phyloP scores from a whole-genome alignment of 225 moss, liverwort and hornwort species.

The Bryoerythrophyllum caledonicum region DNA sequence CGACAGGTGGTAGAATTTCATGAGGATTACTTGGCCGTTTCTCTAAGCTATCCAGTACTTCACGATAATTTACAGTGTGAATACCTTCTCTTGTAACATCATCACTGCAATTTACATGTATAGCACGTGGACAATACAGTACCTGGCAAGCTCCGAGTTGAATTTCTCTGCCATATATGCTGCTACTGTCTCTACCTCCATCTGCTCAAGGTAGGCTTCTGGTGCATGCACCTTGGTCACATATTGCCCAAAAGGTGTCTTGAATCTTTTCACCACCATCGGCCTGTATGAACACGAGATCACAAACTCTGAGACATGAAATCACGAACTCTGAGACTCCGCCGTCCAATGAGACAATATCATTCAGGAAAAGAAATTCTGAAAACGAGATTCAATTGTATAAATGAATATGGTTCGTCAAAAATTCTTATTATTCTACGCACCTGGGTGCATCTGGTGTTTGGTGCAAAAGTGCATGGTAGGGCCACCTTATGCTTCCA shows the following conservation, averaged over 20 bases:
- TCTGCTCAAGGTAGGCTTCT: background rate
- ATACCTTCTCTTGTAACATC: background rate
- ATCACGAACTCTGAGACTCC: too few species aligned
- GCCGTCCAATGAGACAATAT: background rate
- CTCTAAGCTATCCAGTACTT: background rate
- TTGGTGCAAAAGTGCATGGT: background rate
- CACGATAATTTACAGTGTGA: background rate
- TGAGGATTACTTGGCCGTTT: background rate
- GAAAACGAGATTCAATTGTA: background rate
- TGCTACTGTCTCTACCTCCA: conserved; percentile 3
- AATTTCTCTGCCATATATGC: background rate
- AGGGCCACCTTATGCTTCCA: conserved; percentile 13
- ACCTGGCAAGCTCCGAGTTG: background rate
- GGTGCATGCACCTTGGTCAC: background rate
- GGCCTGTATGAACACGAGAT: background rate
- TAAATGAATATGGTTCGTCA: background rate
- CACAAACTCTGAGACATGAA: background rate
- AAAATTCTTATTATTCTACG: background rate
- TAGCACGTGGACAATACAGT: background rate
- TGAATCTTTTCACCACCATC: background rate
- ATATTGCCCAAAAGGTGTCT: background rate
- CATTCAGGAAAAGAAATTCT: background rate
- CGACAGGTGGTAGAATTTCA: background rate
- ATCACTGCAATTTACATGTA: background rate
- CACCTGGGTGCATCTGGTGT: background rate